Percentiles rank a stretch among this genome's conserved stretches.
These are phyloP conservation scores for Pyrenophora tritici-repentis DNA, from an alignment of 2,329 filamentous ascomycete genomes.

Conservation along the genomic window DNA sequence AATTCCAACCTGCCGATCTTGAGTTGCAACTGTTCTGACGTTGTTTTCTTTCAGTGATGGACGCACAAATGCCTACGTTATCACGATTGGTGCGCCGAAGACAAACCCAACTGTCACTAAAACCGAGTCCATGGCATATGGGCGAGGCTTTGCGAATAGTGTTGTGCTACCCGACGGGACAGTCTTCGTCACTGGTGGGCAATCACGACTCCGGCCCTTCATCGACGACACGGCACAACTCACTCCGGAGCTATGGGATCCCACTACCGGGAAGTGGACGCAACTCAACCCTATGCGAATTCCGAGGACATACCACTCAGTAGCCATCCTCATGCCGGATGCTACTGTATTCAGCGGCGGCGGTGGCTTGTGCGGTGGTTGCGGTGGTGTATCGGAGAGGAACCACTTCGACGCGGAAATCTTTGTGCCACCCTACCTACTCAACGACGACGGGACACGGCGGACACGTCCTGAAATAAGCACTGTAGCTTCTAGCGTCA, in stretches of 20 bases:
- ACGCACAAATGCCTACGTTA: conserved; percentile 55
- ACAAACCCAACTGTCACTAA: conserved; percentile 25
- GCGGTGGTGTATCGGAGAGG: conserved; percentile 20
- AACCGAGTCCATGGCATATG: conserved; percentile 33
- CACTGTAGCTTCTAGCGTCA: conserved; percentile 35
- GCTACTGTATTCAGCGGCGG: conserved; percentile 32
- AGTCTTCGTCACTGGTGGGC: conserved; percentile 42
- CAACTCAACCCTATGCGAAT: conserved; percentile 28
- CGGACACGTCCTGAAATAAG: conserved; percentile 53
- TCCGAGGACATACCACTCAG: conserved; percentile 36
- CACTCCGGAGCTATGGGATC: conserved; percentile 33
- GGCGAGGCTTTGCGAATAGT: conserved; percentile 34
- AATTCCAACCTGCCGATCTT: background rate
- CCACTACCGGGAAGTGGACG: conserved; percentile 26
- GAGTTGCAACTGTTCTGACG: too few relatives aligned
- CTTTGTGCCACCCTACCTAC: conserved; percentile 62
- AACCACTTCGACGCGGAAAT: conserved; percentile 63
- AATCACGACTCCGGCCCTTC: conserved; percentile 23
- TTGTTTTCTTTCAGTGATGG: conserved; percentile 34
- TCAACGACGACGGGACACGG: conserved; percentile 51
- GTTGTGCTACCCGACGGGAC: conserved; percentile 43
- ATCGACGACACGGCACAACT: conserved; percentile 24
- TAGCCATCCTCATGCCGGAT: conserved; percentile 35
- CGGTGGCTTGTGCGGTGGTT: conserved; percentile 53
- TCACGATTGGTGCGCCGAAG: conserved; percentile 52